Evolutionary conservation across 495 filamentous ascomycete genomes (phyloP).

Genomic region (Tuber borchii): DNA sequence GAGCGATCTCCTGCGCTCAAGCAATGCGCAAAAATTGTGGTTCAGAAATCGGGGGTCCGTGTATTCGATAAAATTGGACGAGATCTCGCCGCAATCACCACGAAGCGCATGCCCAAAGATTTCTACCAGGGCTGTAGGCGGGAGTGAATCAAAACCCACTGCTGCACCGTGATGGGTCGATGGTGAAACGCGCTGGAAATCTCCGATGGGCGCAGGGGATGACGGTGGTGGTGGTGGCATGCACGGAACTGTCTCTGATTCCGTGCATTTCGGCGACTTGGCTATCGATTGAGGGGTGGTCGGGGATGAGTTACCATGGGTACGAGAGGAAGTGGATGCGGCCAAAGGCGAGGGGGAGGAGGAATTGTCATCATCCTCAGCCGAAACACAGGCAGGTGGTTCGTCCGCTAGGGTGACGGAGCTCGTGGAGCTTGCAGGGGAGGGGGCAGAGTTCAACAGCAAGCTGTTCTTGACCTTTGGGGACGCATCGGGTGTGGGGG

Average conservation of each 20-base stretch:
- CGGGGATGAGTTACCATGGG: not conserved
- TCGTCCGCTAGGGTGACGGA: slow-evolving; percentile 35
- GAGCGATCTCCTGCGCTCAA: slow-evolving; percentile 24
- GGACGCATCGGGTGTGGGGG: slow-evolving; percentile 35
- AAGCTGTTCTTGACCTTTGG: slow-evolving; percentile 31
- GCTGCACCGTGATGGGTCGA: slow-evolving; percentile 17
- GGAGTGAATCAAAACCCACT: slow-evolving; percentile 26
- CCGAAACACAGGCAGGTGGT: slow-evolving; percentile 23
- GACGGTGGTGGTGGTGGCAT: not conserved
- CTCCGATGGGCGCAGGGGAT: not conserved
- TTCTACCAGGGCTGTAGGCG: slow-evolving; percentile 22
- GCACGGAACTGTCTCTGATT: not conserved
- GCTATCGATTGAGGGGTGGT: not conserved
- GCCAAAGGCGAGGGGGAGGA: slow-evolving; percentile 12
- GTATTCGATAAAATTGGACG: slow-evolving; percentile 20
- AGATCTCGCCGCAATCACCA: slow-evolving; percentile 24
- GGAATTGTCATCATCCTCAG: slow-evolving; percentile 20
- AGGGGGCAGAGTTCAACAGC: slow-evolving; percentile 26
- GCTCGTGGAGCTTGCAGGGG: slow-evolving; percentile 23
- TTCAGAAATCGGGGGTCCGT: slow-evolving; percentile 31
- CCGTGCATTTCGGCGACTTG: not conserved
- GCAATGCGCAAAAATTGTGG: slow-evolving; percentile 31
- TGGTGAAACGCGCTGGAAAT: slow-evolving; percentile 18
- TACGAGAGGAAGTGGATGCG: not conserved
- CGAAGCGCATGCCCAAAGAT: slow-evolving; percentile 27